Percentiles rank a stretch among this genome's conserved stretches.
Evolutionary conservation across 1,284 basidiomycete genomes (phyloP).

Genomic region (Malassezia psittaci): DNA sequence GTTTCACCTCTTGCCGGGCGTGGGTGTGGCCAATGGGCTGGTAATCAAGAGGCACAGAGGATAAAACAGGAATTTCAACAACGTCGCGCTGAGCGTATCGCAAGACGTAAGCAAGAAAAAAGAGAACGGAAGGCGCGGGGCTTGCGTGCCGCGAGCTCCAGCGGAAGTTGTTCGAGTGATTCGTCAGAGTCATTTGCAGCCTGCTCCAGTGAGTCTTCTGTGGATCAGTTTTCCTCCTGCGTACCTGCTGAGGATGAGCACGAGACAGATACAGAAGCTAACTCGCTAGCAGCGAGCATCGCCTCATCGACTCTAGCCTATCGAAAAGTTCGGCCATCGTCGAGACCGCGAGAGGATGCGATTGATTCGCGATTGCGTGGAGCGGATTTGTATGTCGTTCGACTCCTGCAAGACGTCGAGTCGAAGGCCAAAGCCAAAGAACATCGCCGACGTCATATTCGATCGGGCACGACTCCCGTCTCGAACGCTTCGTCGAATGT

Average conservation of each 20-base stretch:
- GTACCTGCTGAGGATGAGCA: neutral
- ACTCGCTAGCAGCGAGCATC: neutral
- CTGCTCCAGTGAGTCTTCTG: conserved; percentile 1
- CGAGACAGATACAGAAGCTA: neutral
- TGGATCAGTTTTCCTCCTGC: conserved; percentile 1
- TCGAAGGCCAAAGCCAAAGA: conserved; percentile 20
- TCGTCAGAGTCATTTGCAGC: neutral
- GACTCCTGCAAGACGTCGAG: conserved; percentile 19
- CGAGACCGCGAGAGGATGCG: neutral
- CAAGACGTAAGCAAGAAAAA: conserved; percentile 16
- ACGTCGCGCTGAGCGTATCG: conserved; percentile 9
- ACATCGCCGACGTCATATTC: conserved; percentile 11
- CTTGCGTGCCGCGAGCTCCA: neutral
- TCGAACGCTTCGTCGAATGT: neutral
- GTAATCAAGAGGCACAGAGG: conserved; percentile 10
- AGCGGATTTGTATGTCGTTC: conserved; percentile 21
- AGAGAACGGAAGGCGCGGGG: conserved; percentile 15
- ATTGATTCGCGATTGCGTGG: conserved; percentile 17
- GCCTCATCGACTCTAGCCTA: conserved; percentile 2
- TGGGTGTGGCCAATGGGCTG: conserved; percentile 8
- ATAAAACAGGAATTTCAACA: neutral
- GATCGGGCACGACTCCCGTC: neutral
- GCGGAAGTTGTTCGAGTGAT: conserved; percentile 4
- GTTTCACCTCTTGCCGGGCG: neutral
- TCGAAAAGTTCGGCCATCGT: neutral